Conservation (phyloP, 345 rosid genomes). For the Sonneratia alba region DNA sequence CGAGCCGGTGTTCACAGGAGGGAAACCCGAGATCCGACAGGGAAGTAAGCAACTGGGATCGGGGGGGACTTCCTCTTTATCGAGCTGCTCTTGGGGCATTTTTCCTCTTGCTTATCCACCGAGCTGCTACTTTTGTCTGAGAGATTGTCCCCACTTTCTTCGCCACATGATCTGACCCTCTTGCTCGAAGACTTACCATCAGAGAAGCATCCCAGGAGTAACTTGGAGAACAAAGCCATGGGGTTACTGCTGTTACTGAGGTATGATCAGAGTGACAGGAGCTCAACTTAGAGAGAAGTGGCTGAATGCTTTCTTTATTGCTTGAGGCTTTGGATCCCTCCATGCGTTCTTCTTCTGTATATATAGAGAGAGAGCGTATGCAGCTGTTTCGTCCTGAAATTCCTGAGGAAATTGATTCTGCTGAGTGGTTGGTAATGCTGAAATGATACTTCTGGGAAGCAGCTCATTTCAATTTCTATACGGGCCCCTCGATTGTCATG, state of each 20-base stretch:
- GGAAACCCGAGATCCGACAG: neutral
- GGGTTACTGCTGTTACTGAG: no score
- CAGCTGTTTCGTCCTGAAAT: neutral
- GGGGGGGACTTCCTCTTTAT: neutral
- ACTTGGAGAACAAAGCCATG: slow-evolving; percentile 19
- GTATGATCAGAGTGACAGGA: neutral
- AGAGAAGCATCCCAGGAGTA: slow-evolving; percentile 3
- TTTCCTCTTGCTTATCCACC: neutral
- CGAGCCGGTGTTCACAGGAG: neutral
- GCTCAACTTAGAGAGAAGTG: neutral
- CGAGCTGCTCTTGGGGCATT: neutral
- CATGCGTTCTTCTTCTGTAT: neutral
- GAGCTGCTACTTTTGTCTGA: neutral
- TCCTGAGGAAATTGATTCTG: neutral
- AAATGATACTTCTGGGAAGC: neutral
- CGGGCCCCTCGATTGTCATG: no score
- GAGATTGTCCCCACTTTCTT: neutral
- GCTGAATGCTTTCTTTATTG: neutral
- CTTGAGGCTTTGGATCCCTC: no score
- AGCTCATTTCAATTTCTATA: neutral
- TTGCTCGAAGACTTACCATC: neutral
- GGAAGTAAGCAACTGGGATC: slow-evolving; percentile 5
- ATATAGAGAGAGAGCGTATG: neutral
- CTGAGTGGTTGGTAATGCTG: neutral
- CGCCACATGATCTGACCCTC: neutral